Evolutionary conservation across 371 early-diverging fungal genomes (phyloP), one percentile per base, ranked within the genome.

Genomic region (Mortierella sp.): DNA sequence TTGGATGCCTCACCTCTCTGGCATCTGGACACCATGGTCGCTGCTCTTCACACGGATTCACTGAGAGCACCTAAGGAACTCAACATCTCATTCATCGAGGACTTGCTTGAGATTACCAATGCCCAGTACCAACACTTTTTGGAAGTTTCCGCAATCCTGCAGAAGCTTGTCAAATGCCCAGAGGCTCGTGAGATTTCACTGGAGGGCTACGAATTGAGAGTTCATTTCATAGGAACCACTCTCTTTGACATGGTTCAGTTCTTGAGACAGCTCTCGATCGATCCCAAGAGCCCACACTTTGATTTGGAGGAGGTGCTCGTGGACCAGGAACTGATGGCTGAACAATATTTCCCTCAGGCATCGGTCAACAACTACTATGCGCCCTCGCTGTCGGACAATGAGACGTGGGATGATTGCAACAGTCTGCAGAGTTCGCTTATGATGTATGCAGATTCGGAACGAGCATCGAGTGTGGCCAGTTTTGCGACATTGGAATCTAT

Each of bases 41-140:
- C 76, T n/a, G 76, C 76, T n/a, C 53, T 75, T 23, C 76, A 75
- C 39, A 75, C 76, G 24, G 76, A 75, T 49, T 69, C 76, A 1
- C 19, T 75, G 37, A 53, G 64, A 27, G 69, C 60, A 8, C 76
- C 76, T 53, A 68, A 60, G 54, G 64, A 69, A 17, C 50, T 75
- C 32, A 75, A 75, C 41, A 47, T 39, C 3, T 30, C 41, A 3
- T 75, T 75, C 46, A 75, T 75, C 19, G 64, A 69, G 31, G 58
- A 75, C 43, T 30, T 75, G 59, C 57, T 75, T 23, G 64, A 69
- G 47, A 56, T 75, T 43, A 69, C 76, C 41, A 55, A 69, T 24
- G 69, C 64, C 12, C 76, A 75, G 53, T 69, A 75, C 51, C 76
- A 75, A 28, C 76, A 75, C 57, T 75, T 69, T 46, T 24, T 75